A percentile compares a stretch with the other conserved stretches of the same genome.
phyloP scores from a whole-genome alignment of 768 basidiomycete species.

The Suillus cothurnatus region DNA sequence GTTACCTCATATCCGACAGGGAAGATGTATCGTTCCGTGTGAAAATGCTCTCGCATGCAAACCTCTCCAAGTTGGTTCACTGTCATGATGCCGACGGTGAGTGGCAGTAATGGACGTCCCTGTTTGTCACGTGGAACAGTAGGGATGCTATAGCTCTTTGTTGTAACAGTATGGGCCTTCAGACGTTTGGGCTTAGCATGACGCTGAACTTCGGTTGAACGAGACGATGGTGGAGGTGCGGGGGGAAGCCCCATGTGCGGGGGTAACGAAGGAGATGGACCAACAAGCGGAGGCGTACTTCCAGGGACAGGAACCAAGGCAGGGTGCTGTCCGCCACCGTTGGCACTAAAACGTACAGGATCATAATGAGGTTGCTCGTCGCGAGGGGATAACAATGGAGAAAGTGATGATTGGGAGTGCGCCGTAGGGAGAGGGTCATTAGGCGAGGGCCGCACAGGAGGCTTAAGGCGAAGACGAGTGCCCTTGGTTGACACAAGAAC shows the following conservation, averaged over 20 bases:
- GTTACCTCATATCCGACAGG: constrained; percentile 86
- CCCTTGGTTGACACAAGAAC: constrained; percentile 50
- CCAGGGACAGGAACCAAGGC: constrained; percentile 18
- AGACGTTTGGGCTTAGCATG: constrained; percentile 73
- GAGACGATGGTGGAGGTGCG: constrained; percentile 20
- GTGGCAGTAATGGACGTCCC: constrained; percentile 70
- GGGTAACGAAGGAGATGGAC: constrained; percentile 22
- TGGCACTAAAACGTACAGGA: constrained; percentile 24
- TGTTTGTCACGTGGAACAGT: constrained; percentile 75
- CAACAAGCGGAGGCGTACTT: constrained; percentile 25
- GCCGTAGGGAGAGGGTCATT: constrained; percentile 18
- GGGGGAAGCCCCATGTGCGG: constrained; percentile 16
- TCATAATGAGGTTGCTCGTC: constrained; percentile 33
- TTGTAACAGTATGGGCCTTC: constrained; percentile 80
- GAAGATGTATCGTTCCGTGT: constrained; percentile 87
- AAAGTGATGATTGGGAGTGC: constrained; percentile 33
- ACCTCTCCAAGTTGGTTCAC: constrained; percentile 74
- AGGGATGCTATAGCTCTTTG: constrained; percentile 76
- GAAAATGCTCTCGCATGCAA: constrained; percentile 82
- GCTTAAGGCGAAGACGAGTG: constrained; percentile 50
- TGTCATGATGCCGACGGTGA: constrained; percentile 88
- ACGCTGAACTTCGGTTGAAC: constrained; percentile 35
- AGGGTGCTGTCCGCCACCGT: constrained; percentile 22
- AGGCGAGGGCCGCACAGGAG: constrained; percentile 37
- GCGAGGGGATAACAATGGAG: constrained; percentile 37